These are phyloP conservation scores for Mesotaenium endlicherianum DNA, from an alignment of 139 green algal species.

Conservation along the genomic window DNA sequence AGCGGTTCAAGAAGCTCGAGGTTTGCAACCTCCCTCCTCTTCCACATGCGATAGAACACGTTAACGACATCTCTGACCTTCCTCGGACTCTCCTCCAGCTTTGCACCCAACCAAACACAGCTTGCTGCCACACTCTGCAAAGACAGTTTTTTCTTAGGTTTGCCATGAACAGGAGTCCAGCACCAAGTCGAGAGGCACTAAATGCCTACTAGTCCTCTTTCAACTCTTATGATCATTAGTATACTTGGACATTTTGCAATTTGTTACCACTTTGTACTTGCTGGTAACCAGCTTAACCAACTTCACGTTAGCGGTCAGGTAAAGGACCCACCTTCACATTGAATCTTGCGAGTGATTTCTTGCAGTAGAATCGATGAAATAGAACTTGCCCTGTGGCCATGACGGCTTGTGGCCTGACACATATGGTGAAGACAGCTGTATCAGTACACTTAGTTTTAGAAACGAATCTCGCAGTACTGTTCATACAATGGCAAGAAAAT, in stretches of 20 bases:
- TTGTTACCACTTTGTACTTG: too few relatives aligned
- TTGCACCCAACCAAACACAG: constrained; percentile 75
- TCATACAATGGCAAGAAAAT: background rate
- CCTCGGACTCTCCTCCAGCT: constrained; percentile 82
- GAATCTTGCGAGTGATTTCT: constrained; percentile 75
- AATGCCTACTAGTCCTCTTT: background rate
- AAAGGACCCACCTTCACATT: constrained; percentile 75
- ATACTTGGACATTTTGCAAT: too few relatives aligned
- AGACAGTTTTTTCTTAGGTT: background rate
- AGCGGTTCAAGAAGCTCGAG: constrained; percentile 63
- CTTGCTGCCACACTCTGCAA: constrained; percentile 47
- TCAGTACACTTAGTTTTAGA: background rate
- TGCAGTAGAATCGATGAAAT: constrained; percentile 92
- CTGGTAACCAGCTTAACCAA: too few relatives aligned
- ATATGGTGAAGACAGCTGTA: background rate
- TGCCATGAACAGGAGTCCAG: background rate
- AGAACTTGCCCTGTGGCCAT: constrained; percentile 86
- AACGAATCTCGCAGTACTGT: background rate
- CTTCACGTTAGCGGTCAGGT: background rate
- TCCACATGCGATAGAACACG: constrained; percentile 73
- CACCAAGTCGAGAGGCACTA: background rate
- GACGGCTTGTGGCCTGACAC: constrained; percentile 69
- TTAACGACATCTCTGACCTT: constrained; percentile 69
- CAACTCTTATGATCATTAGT: background rate
- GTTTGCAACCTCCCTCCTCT: constrained; percentile 56